Percentiles rank a stretch among this genome's conserved stretches.
phyloP scores from a whole-genome alignment of 2,329 filamentous ascomycete genomes.

The Apiospora pterosperma region DNA sequence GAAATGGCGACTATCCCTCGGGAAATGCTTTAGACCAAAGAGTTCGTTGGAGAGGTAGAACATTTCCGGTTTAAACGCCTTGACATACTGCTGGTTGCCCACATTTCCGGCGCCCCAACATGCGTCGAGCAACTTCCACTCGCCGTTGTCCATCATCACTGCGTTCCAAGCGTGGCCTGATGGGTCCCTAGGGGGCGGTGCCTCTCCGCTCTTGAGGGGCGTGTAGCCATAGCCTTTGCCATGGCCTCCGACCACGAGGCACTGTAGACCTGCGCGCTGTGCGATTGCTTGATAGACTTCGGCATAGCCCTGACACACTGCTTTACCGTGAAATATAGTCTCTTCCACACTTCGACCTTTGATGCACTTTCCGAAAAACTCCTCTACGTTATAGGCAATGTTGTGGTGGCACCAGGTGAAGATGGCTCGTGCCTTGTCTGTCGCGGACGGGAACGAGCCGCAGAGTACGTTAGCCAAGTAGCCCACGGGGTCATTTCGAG shows the following conservation, averaged over 20 bases:
- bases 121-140: slow-evolving; percentile 87
- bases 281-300: slow-evolving; percentile 78
- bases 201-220: slow-evolving; percentile 58
- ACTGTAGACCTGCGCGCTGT: slow-evolving; percentile 74
- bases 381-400: slow-evolving; percentile 75
- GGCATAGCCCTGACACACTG: slow-evolving; percentile 91
- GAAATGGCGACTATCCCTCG: slow-evolving; percentile 63
- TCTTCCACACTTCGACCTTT: slow-evolving; percentile 65
- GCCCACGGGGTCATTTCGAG: slow-evolving; percentile 59
- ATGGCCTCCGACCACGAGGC: slow-evolving; percentile 70
- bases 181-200: slow-evolving; percentile 59
- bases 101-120: slow-evolving; percentile 90
- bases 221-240: slow-evolving; percentile 82
- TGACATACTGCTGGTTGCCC: slow-evolving; percentile 55
- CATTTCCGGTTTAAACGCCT: slow-evolving; percentile 61
- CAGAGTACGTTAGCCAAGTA: slow-evolving; percentile 79
- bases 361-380: slow-evolving; percentile 73
- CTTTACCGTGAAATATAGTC: slow-evolving; percentile 72
- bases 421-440: slow-evolving; percentile 88
- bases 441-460: slow-evolving; percentile 71
- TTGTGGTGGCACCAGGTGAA: slow-evolving; percentile 98
- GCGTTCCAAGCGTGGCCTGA: slow-evolving; percentile 89
- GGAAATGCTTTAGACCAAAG: slow-evolving; percentile 81
- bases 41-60: slow-evolving; percentile 68
- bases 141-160: slow-evolving; percentile 78